Evolutionary conservation across 495 filamentous ascomycete species (phyloP).

Genomic region (Barbatosphaeria neglecta): DNA sequence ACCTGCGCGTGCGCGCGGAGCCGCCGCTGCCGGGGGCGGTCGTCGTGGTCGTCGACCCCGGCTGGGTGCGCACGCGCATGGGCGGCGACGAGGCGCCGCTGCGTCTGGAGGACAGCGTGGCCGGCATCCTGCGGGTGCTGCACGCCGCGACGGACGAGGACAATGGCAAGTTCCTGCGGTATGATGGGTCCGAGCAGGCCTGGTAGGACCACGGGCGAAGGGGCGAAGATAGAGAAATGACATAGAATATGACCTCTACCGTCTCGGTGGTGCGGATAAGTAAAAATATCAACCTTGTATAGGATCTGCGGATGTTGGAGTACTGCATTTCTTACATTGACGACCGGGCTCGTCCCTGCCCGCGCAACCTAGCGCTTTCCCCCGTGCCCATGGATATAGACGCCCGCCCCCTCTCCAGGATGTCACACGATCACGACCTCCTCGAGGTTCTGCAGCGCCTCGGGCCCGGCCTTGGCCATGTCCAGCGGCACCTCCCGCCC

Average conservation of each 20-base stretch:
- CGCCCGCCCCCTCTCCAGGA: too few relatives aligned
- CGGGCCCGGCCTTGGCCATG: not conserved
- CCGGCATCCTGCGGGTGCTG: conserved; percentile 17
- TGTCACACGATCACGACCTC: not conserved
- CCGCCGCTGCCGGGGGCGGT: conserved; percentile 25
- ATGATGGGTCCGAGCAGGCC: conserved; percentile 9
- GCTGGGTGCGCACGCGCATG: conserved; percentile 55
- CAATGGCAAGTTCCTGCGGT: conserved; percentile 20
- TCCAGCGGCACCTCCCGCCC: not conserved
- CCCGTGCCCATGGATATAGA: too few relatives aligned
- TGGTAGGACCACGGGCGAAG: conserved; percentile 16
- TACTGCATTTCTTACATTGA: too few relatives aligned
- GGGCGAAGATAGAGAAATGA: too few relatives aligned
- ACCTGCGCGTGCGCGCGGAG: conserved; percentile 16
- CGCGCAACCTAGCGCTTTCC: too few relatives aligned
- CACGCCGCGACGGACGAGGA: conserved; percentile 22
- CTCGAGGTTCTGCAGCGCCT: too few relatives aligned
- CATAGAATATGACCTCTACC: too few relatives aligned
- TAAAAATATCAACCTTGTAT: too few relatives aligned
- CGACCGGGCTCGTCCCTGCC: too few relatives aligned
- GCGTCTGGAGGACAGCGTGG: conserved; percentile 32
- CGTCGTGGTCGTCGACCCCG: conserved; percentile 44
- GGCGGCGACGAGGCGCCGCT: conserved; percentile 39
- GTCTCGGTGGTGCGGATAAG: too few relatives aligned
- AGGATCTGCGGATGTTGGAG: too few relatives aligned